Conservation (phyloP, 257 asterid species). For the Buddleja alternifolia region DNA sequence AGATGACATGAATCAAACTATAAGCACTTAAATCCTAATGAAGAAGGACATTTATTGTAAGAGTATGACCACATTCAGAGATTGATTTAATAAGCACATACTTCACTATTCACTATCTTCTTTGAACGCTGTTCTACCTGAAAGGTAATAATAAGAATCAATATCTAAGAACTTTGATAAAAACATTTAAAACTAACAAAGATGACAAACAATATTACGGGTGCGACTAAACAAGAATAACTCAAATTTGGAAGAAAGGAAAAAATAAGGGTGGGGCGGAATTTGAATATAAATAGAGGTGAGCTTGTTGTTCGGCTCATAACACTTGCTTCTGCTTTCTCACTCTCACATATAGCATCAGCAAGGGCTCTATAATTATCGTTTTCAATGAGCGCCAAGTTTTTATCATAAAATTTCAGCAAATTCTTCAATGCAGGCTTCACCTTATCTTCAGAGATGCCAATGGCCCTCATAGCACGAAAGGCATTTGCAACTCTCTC, state of each 20-base stretch:
- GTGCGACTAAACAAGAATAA: too few relatives aligned
- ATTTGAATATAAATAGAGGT: background rate
- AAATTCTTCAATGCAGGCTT: conserved; percentile 71
- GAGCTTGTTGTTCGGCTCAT: conserved; percentile 14
- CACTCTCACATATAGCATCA: conserved; percentile 78
- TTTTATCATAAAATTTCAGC: conserved; percentile 68
- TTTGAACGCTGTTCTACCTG: conserved; percentile 35
- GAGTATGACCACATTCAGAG: conserved; percentile 1
- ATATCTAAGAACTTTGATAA: conserved; percentile 26
- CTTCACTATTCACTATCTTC: conserved; percentile 35
- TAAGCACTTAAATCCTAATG: conserved; percentile 13
- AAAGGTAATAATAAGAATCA: conserved; percentile 25
- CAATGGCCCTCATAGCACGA: conserved; percentile 70
- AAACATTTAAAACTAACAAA: conserved; percentile 1
- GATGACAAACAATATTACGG: background rate
- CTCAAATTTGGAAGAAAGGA: background rate
- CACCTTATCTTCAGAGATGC: conserved; percentile 59
- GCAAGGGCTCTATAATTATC: conserved; percentile 79
- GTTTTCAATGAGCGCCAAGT: conserved; percentile 79
- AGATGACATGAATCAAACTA: conserved; percentile 19
- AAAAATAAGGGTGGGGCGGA: background rate
- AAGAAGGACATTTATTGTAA: background rate
- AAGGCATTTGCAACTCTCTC: conserved; percentile 56
- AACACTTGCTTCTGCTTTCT: conserved; percentile 59
- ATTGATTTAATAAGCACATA: conserved; percentile 28